Evolutionary conservation across 2,329 filamentous ascomycete genomes (phyloP), one percentile per base, ranked within the genome.

Genomic region (Sporothrix dimorphospora): DNA sequence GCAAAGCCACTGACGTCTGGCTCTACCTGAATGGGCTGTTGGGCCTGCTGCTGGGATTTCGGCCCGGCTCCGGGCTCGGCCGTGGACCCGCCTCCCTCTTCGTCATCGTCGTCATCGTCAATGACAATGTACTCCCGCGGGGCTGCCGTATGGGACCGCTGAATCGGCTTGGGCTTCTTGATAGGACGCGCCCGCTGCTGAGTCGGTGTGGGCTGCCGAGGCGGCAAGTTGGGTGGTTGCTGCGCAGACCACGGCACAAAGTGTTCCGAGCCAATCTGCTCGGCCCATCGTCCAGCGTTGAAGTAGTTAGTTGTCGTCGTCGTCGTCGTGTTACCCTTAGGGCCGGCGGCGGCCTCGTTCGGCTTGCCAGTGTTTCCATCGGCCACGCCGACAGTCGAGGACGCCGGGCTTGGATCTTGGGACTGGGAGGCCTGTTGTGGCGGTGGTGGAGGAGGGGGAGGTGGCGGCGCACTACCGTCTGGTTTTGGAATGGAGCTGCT

Each of bases 161-260:
- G 89, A 4, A 85, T 84, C 47, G 87, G 86, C 78, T 88, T 91
- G 0, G 87, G 83, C 78, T 89, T 91, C 80, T 88, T 90, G 14
- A 86, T 85, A 49, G 85, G 73, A 4, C 73, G 73, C 19, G 69
- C n/a, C 2, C 51, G 34, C 8, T 69, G 66, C 84, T 47, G 86
- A 82, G 53, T 77, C 77, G 42, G 80, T 74, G 53, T 86, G 81
- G 4, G 82, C 84, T 19, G 86, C 85, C 8, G 86, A 85, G 1
- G 78, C 78, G 85, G 81, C 11, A 80, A 77, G 19, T 81, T 78
- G 0, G 79, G 75, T 14, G 47, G 38, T 12, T 70, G 67, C 14
- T 63, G 40, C 0, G 40, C 27, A 34, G 81, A 79, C 21, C 82
- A 83, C 0, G 86, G 86, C 40, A 82, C 83, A 76, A 89, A 90